A percentile compares a stretch with the other conserved stretches of the same genome.
Evolutionary conservation across 192 early-diverging fungal genomes (phyloP).

Genomic region (Gigaspora rosea): DNA sequence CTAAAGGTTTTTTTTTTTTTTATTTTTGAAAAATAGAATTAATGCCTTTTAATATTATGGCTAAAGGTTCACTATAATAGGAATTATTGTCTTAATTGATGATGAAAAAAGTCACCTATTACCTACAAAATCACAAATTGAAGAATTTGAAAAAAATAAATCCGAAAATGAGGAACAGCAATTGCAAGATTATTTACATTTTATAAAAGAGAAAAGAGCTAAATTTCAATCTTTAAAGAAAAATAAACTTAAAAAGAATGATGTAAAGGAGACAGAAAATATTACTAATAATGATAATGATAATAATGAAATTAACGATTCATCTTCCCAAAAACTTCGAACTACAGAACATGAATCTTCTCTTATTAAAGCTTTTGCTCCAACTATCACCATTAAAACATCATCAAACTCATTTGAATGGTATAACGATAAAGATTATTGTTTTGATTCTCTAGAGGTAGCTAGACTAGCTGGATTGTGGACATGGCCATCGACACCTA

Average conservation of each 20-base stretch:
- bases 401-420: constrained; percentile 27
- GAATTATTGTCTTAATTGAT: constrained; percentile 30
- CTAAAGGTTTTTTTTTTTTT: constrained; percentile 36
- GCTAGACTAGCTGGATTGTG: constrained; percentile 32
- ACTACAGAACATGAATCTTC: background rate
- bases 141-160: constrained; percentile 12
- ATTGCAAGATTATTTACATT: constrained; percentile 12
- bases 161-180: constrained; percentile 1
- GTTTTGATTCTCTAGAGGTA: constrained; percentile 8
- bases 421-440: constrained; percentile 17
- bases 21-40: background rate
- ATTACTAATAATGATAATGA: background rate
- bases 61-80: constrained; percentile 1
- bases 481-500: constrained; percentile 42
- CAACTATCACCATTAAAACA: constrained; percentile 30
- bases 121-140: constrained; percentile 20
- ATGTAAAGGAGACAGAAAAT: background rate
- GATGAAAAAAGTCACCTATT: constrained; percentile 1
- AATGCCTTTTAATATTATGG: background rate
- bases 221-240: background rate
- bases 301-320: background rate
- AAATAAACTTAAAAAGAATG: background rate
- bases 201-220: background rate
- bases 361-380: background rate
- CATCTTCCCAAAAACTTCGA: background rate